phyloP scores from a whole-genome alignment of 306 rosid species.

The Astragalus membranaceus region DNA sequence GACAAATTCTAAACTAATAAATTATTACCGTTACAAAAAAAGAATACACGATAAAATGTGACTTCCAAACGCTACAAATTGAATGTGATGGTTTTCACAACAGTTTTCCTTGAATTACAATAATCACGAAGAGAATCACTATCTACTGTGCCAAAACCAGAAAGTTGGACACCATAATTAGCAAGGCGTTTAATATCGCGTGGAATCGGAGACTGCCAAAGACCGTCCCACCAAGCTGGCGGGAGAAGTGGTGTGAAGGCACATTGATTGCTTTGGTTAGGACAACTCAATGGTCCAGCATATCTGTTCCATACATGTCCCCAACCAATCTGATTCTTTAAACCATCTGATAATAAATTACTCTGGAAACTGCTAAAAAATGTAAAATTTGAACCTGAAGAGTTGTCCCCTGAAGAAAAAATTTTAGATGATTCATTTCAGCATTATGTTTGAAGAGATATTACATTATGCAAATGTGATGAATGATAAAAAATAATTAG shows the following conservation, averaged over 20 bases:
- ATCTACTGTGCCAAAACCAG: constrained; percentile 59
- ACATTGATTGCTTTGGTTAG: constrained; percentile 62
- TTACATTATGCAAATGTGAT: background rate
- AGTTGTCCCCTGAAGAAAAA: constrained; percentile 44
- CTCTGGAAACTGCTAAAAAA: constrained; percentile 86
- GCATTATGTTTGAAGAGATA: background rate
- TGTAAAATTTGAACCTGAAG: constrained; percentile 48
- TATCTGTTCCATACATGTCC: constrained; percentile 97
- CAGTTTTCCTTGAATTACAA: constrained; percentile 60
- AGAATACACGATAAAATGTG: constrained; percentile 20
- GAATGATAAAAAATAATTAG: background rate
- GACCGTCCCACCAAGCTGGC: constrained; percentile 92
- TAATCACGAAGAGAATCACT: constrained; percentile 38
- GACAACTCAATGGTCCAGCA: constrained; percentile 81
- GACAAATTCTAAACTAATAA: constrained; percentile 19
- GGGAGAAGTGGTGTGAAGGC: constrained; percentile 89
- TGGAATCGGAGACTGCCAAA: constrained; percentile 85
- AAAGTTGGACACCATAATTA: constrained; percentile 51
- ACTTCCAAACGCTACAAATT: constrained; percentile 37
- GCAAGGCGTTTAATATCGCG: constrained; percentile 59
- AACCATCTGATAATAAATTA: constrained; percentile 61
- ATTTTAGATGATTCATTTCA: constrained; percentile 1
- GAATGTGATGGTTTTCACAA: constrained; percentile 51
- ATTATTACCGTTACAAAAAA: background rate
- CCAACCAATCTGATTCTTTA: constrained; percentile 89